phyloP scores from a whole-genome alignment of 371 early-diverging fungal genomes.

The Syncephalis fuscata region DNA sequence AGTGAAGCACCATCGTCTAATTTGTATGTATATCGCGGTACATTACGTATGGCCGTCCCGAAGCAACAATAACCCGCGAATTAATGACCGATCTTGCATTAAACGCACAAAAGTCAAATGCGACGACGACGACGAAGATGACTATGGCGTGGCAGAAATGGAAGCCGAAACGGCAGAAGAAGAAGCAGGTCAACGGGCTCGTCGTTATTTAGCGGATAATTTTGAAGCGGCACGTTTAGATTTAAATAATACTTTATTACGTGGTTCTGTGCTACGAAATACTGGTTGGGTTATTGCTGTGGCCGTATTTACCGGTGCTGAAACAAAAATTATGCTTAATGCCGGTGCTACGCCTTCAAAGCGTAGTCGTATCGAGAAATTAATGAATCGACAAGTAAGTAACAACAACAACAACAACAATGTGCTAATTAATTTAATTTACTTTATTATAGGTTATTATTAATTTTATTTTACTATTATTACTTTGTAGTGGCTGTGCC shows the following conservation, averaged over 20 bases:
- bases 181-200: neutral
- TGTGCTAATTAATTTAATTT: neutral
- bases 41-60: constrained; percentile 11
- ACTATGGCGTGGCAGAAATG: neutral
- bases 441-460: constrained; percentile 27
- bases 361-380: constrained; percentile 73
- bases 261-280: constrained; percentile 82
- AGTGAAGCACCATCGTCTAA: constrained; percentile 54
- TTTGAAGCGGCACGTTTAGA: constrained; percentile 7
- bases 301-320: constrained; percentile 76
- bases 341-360: constrained; percentile 74
- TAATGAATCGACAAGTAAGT: constrained; percentile 69
- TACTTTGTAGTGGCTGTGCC: constrained; percentile 55
- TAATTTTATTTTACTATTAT: constrained; percentile 58
- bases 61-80: constrained; percentile 4
- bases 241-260: constrained; percentile 70
- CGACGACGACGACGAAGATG: constrained; percentile 1
- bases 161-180: constrained; percentile 3
- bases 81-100: constrained; percentile 3
- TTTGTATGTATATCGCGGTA: constrained; percentile 39
- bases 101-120: neutral
- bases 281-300: constrained; percentile 75
- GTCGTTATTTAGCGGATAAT: neutral
- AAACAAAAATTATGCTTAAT: constrained; percentile 86
- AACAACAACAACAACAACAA: neutral